Base-by-base conservation (phyloP, 805 yeast genomes). In the Candida hungchunana region DNA sequence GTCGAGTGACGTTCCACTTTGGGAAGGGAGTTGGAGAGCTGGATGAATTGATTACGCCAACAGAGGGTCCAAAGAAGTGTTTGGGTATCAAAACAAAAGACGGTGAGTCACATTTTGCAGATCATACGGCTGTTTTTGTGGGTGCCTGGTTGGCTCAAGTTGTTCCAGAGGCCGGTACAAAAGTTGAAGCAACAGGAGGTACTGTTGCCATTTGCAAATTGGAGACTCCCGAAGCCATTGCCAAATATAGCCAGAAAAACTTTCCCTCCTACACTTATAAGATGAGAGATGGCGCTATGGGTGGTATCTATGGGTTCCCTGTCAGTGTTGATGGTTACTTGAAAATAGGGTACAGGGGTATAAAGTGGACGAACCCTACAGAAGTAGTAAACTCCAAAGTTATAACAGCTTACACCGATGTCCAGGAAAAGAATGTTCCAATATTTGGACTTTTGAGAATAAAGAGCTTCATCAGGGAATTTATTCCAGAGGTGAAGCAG, bases 281-380 rank as follows among this genome's bases (percentile, higher is more conserved):
- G 28, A 40, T 52, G n/a, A 46, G 57, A 22, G 56, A 54, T 29
- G 53, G 56, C 16, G 52, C 48, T 6, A 49, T 54, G 42, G 62
- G 61, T 16, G 59, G 58, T 4, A 31, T 58, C 12, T 58, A 55
- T 41, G 62, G 62, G 5, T 58, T 58, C 37, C 61, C 61, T 7
- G 42, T 47, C 11, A 44, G 49, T 6, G 36, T 47, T 13, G 39
- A 48, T 24, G 60, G 61, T 1, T 46, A 46, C 14, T 20, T 58
- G 40, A 58, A 58, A 37, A 46, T 58, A 31, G 62, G 62, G 1
- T 57, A 50, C 33, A 43, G 60, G 16, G 60, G 60, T n/a, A 13
- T 52, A 22, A 57, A 57, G 34, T 57, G 59, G 55, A 44, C 47
- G n/a, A 57, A 58, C 31, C 58, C 58, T 11, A 20, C 14, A 6